Conservation (phyloP, 2,329 filamentous ascomycete species). For the Sarocladium kiliense region DNA sequence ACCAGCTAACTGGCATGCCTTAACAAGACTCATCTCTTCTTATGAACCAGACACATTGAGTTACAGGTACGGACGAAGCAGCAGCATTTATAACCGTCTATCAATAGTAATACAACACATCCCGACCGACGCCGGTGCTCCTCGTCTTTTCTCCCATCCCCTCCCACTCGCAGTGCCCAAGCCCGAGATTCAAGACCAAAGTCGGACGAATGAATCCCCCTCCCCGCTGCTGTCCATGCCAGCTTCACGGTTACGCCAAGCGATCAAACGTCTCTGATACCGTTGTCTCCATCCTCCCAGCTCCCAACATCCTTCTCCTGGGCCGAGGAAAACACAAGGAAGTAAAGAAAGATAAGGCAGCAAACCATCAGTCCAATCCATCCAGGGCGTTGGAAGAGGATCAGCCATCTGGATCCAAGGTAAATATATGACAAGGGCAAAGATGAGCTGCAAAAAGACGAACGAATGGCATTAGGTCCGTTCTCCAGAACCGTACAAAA, state of each 20-base stretch:
- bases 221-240: too few relatives aligned
- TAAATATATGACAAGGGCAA: not conserved
- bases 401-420: not conserved
- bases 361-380: not conserved
- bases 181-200: not conserved
- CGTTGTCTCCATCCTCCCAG: too few relatives aligned
- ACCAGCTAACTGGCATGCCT: too few relatives aligned
- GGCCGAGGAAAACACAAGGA: too few relatives aligned
- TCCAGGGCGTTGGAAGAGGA: not conserved
- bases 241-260: not conserved
- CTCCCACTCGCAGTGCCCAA: constrained; percentile 14
- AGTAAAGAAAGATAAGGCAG: too few relatives aligned
- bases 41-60: not conserved
- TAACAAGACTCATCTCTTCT: too few relatives aligned
- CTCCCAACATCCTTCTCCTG: too few relatives aligned
- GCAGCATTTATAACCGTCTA: constrained; percentile 16
- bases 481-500: not conserved
- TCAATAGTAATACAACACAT: constrained; percentile 21
- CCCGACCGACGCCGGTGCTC: constrained; percentile 1
- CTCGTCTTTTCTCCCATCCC: constrained; percentile 10
- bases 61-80: not conserved
- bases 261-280: not conserved
- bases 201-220: not conserved
- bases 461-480: not conserved
- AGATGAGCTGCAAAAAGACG: not conserved